Conservation (phyloP, 352 stramenopile genomes). For the Pythium volutum region DNA sequence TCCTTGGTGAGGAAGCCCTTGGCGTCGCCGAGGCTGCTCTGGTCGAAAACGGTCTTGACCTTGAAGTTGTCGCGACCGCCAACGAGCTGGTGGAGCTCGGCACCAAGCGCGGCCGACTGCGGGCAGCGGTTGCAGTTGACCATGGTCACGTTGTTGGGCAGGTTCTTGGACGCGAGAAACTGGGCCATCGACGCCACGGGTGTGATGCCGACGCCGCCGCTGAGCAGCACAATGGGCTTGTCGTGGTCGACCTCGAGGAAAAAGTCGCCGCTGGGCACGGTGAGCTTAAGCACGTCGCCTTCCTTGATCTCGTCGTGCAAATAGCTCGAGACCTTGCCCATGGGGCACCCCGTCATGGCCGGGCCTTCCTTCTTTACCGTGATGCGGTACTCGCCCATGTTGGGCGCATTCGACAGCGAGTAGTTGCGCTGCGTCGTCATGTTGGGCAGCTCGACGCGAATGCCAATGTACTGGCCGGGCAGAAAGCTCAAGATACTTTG, state of each 20-base stretch:
- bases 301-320: constrained; percentile 53
- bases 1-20: constrained; percentile 28
- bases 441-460: constrained; percentile 42
- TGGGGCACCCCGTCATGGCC: constrained; percentile 24
- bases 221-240: constrained; percentile 57
- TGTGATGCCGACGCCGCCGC: constrained; percentile 58
- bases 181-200: constrained; percentile 53
- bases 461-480: constrained; percentile 56
- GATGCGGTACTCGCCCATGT: constrained; percentile 46
- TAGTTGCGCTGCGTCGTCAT: constrained; percentile 57
- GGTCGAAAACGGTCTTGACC: constrained; percentile 33
- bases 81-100: constrained; percentile 31
- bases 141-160: constrained; percentile 39
- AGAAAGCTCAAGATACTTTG: constrained; percentile 41
- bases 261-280: constrained; percentile 54
- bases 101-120: constrained; percentile 32
- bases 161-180: constrained; percentile 24
- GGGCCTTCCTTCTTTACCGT: constrained; percentile 56
- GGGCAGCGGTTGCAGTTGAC: constrained; percentile 42
- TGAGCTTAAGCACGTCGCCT: constrained; percentile 46
- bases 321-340: constrained; percentile 50
- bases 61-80: constrained; percentile 36
- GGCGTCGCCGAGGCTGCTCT: constrained; percentile 9
- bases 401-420: constrained; percentile 40
- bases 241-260: constrained; percentile 34